Conservation (phyloP, 495 filamentous ascomycete genomes). For the Penicillium paradoxum region DNA sequence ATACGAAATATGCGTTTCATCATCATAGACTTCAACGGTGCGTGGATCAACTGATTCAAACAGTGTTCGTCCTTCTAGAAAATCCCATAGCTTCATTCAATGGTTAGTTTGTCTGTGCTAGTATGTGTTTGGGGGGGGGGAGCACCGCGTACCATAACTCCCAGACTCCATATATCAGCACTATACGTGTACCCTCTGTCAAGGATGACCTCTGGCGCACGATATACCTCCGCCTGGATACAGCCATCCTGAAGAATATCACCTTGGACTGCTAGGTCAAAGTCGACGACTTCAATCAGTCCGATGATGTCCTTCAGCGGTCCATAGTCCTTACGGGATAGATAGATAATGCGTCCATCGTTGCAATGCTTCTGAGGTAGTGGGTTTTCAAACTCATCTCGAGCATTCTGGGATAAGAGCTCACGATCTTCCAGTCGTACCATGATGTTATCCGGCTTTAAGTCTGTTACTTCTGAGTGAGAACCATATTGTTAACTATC, state of each 20-base stretch:
- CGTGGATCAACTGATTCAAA: constrained; percentile 21
- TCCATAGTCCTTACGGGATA: constrained; percentile 17
- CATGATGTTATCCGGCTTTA: constrained; percentile 17
- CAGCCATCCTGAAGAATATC: constrained; percentile 23
- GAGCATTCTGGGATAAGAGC: constrained; percentile 14
- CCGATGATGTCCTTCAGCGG: constrained; percentile 5
- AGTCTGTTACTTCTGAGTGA: constrained; percentile 1
- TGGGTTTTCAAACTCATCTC: constrained; percentile 19
- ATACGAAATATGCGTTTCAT: constrained; percentile 25
- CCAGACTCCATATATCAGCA: constrained; percentile 45
- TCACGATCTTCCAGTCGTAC: constrained; percentile 16
- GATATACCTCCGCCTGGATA: constrained; percentile 38
- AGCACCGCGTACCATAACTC: constrained; percentile 31
- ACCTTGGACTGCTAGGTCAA: constrained; percentile 19
- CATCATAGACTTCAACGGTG: constrained; percentile 19
- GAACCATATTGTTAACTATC: constrained; percentile 5
- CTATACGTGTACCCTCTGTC: constrained; percentile 33
- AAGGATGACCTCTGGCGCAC: constrained; percentile 43
- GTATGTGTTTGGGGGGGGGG: not conserved
- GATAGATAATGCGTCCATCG: constrained; percentile 17
- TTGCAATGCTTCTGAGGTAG: constrained; percentile 13
- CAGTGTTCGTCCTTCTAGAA: constrained; percentile 24
- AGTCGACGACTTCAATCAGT: constrained; percentile 17
- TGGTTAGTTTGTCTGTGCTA: not conserved
- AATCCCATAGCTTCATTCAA: constrained; percentile 29